phyloP scores from a whole-genome alignment of 1,284 basidiomycete genomes.

The Rhodotorula glutinis region DNA sequence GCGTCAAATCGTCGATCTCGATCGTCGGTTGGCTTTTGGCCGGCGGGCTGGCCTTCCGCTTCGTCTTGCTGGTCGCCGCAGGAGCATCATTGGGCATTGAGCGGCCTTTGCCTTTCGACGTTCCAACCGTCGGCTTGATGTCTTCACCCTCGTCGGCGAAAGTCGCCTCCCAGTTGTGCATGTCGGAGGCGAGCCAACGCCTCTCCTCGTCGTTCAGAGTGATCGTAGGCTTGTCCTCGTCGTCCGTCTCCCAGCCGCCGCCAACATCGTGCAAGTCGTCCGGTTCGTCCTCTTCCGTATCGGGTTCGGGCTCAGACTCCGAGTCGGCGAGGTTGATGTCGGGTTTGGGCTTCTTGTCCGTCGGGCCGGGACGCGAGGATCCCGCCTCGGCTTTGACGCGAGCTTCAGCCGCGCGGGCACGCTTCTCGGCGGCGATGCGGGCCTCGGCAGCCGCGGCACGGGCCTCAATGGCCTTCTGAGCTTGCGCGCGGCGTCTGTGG shows the following conservation, averaged over 20 bases:
- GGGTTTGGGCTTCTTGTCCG: background rate
- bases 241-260: slow-evolving; percentile 15
- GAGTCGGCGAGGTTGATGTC: background rate
- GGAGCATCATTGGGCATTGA: background rate
- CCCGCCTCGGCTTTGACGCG: background rate
- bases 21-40: background rate
- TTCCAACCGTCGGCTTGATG: background rate
- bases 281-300: slow-evolving; percentile 3
- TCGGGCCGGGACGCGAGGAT: background rate
- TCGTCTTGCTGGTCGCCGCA: background rate
- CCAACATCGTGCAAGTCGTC: slow-evolving; percentile 6
- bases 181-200: slow-evolving; percentile 21
- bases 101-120: background rate
- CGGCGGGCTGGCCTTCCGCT: slow-evolving; percentile 5
- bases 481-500: slow-evolving; percentile 12
- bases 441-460: slow-evolving; percentile 22
- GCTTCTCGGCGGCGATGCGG: slow-evolving; percentile 9
- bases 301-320: background rate
- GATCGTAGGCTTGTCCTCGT: slow-evolving; percentile 23
- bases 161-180: slow-evolving; percentile 13
- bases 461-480: slow-evolving; percentile 7
- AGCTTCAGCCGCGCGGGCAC: slow-evolving; percentile 13
- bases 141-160: slow-evolving; percentile 2
- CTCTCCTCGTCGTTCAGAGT: slow-evolving; percentile 19
- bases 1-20: slow-evolving; percentile 4